These are phyloP conservation scores for Penicillium rolfsii DNA, from an alignment of 2,329 filamentous ascomycete genomes.

Conservation along the genomic window DNA sequence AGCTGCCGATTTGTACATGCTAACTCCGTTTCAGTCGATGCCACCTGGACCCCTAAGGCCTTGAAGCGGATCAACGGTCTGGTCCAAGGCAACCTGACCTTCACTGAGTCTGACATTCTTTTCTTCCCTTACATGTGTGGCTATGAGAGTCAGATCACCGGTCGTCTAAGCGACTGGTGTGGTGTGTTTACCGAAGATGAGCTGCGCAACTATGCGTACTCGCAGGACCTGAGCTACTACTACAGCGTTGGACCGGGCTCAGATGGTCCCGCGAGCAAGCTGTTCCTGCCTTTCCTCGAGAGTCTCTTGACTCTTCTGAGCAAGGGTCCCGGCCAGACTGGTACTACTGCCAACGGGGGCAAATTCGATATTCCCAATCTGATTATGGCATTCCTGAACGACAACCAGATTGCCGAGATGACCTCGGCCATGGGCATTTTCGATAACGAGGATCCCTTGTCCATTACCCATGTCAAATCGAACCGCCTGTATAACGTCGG, in stretches of 20 bases:
- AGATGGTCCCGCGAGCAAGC: constrained; percentile 50
- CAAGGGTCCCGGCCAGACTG: constrained; percentile 55
- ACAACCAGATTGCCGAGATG: constrained; percentile 67
- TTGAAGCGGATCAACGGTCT: constrained; percentile 56
- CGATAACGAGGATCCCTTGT: constrained; percentile 57
- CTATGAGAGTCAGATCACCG: constrained; percentile 70
- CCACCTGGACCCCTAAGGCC: constrained; percentile 22
- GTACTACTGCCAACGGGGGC: constrained; percentile 39
- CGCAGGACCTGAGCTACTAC: constrained; percentile 70
- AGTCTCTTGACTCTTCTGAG: constrained; percentile 58
- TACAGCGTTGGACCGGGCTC: constrained; percentile 65
- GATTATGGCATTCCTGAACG: constrained; percentile 66
- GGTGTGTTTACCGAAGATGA: constrained; percentile 64
- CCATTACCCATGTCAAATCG: constrained; percentile 52
- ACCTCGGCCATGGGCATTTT: constrained; percentile 64
- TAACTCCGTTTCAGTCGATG: constrained; percentile 16
- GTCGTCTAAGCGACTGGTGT: constrained; percentile 65
- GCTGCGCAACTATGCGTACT: constrained; percentile 66
- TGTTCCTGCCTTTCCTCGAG: constrained; percentile 66
- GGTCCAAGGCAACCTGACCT: constrained; percentile 57
- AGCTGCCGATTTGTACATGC: neutral
- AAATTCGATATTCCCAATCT: constrained; percentile 57
- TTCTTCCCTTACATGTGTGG: constrained; percentile 71
- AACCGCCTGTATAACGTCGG: constrained; percentile 59
- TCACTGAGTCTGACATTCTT: constrained; percentile 58